phyloP scores from a whole-genome alignment of 176 grass and related monocot genomes.

The Aegilops sharonensis region DNA sequence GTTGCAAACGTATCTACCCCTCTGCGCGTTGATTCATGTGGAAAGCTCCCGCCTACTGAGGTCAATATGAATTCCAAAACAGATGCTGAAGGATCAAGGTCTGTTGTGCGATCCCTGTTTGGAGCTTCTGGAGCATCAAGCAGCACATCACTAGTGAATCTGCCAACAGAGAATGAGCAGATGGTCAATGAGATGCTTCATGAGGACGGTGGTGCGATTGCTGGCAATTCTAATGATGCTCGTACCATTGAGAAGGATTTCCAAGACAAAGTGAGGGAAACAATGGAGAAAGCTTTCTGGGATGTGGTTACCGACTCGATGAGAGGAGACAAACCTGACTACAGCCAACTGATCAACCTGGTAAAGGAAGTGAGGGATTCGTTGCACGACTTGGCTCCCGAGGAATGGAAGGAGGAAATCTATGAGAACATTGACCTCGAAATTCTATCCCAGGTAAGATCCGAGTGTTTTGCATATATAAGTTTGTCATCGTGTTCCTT shows the following conservation, averaged over 20 bases:
- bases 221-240: constrained; percentile 34
- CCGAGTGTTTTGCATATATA: not conserved
- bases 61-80: constrained; percentile 15
- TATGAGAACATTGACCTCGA: constrained; percentile 75
- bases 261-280: constrained; percentile 68
- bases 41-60: constrained; percentile 12
- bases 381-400: constrained; percentile 75
- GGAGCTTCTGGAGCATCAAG: constrained; percentile 25
- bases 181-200: constrained; percentile 97
- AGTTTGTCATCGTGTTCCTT: not conserved
- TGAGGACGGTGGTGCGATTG: constrained; percentile 37
- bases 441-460: constrained; percentile 83
- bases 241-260: constrained; percentile 42
- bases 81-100: constrained; percentile 29
- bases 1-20: constrained; percentile 60
- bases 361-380: constrained; percentile 92
- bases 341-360: constrained; percentile 61
- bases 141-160: constrained; percentile 29
- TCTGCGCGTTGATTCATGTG: constrained; percentile 39
- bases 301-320: constrained; percentile 67
- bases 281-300: constrained; percentile 94
- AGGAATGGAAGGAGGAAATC: constrained; percentile 80
- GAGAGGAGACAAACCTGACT: constrained; percentile 71
- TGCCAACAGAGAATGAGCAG: constrained; percentile 72
- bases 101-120: constrained; percentile 59